Conservation (phyloP, 1,139 yeast species). For the Candida sojae region DNA sequence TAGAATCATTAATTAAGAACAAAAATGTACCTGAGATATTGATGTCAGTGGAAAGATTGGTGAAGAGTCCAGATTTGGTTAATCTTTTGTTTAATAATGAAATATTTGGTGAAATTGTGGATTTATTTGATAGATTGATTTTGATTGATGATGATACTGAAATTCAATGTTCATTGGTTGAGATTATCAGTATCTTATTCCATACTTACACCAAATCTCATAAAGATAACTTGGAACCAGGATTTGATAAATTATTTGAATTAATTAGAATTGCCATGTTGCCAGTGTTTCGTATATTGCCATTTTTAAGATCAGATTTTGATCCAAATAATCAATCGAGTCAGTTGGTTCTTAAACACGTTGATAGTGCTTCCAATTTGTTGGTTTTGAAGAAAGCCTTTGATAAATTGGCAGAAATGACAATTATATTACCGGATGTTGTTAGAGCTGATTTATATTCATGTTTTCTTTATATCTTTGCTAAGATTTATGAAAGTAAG, state of each 20-base stretch:
- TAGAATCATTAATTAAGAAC: constrained; percentile 65
- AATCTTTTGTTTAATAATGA: constrained; percentile 64
- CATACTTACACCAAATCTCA: constrained; percentile 27
- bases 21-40: constrained; percentile 47
- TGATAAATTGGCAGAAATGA: constrained; percentile 60
- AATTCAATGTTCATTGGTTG: constrained; percentile 55
- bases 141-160: constrained; percentile 56
- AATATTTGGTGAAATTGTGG: constrained; percentile 74
- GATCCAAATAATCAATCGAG: constrained; percentile 37
- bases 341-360: constrained; percentile 31
- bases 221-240: constrained; percentile 45
- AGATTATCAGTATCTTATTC: constrained; percentile 55
- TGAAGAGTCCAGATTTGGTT: constrained; percentile 60
- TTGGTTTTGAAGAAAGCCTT: constrained; percentile 54
- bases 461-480: constrained; percentile 65
- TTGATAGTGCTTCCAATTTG: constrained; percentile 35
- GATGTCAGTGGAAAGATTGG: constrained; percentile 55
- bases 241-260: constrained; percentile 81
- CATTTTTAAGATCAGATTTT: constrained; percentile 55
- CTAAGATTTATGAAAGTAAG: constrained; percentile 55
- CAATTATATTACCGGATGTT: constrained; percentile 61
- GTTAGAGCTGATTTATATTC: constrained; percentile 71
- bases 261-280: constrained; percentile 71
- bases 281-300: constrained; percentile 60
- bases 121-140: constrained; percentile 72